Percentiles rank a stretch among this genome's conserved stretches.
These are phyloP conservation scores for Termitomyces sp. DNA, from an alignment of 768 basidiomycete genomes.

Conservation along the genomic window DNA sequence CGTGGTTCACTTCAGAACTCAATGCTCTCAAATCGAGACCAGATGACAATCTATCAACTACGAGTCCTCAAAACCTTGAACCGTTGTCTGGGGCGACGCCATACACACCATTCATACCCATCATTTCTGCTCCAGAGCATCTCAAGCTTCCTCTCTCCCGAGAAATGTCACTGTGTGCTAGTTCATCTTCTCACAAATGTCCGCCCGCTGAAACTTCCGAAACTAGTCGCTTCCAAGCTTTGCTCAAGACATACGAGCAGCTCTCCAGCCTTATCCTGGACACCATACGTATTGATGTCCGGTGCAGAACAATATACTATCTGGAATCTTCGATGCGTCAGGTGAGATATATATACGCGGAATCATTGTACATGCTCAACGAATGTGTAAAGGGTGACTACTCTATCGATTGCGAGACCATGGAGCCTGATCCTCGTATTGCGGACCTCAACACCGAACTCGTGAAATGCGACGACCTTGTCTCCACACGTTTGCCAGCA, in stretches of 20 bases:
- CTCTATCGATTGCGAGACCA: constrained; percentile 70
- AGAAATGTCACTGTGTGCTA: constrained; percentile 83
- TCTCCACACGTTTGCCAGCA: constrained; percentile 53
- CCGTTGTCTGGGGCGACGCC: constrained; percentile 44
- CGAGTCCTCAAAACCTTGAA: constrained; percentile 45
- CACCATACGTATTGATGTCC: constrained; percentile 82
- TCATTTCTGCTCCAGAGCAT: constrained; percentile 36
- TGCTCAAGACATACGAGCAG: constrained; percentile 87
- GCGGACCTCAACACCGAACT: constrained; percentile 82
- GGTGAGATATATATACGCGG: constrained; percentile 33
- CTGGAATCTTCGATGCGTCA: constrained; percentile 74
- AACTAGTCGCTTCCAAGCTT: constrained; percentile 81
- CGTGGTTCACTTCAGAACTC: constrained; percentile 81
- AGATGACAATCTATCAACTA: constrained; percentile 49
- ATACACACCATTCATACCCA: constrained; percentile 42
- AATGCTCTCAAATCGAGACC: constrained; percentile 57
- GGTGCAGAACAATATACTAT: constrained; percentile 80
- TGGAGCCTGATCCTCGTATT: constrained; percentile 89
- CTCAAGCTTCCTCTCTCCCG: constrained; percentile 73
- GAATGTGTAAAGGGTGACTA: constrained; percentile 68
- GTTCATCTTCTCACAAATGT: not conserved
- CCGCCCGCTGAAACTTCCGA: not conserved
- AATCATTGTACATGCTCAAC: constrained; percentile 6
- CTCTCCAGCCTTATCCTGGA: constrained; percentile 82
- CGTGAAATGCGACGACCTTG: constrained; percentile 66